phyloP scores from a whole-genome alignment of 805 yeast genomes.

The Millerozyma miso region DNA sequence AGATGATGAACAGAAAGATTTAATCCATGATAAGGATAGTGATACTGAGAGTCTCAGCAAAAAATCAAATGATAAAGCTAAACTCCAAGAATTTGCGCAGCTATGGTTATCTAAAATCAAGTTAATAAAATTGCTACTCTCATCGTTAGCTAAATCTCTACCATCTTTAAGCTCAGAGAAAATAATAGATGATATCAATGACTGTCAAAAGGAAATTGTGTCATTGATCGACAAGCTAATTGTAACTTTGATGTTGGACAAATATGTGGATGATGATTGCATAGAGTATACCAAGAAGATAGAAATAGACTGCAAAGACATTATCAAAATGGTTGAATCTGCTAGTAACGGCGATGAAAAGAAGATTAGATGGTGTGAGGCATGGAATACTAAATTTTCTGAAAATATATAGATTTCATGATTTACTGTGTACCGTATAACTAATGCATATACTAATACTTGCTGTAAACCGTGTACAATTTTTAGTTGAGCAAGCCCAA shows the following conservation, averaged over 20 bases:
- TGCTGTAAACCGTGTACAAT: not conserved
- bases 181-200: conserved; percentile 45
- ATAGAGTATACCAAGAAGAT: conserved; percentile 19
- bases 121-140: conserved; percentile 53
- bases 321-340: conserved; percentile 37
- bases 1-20: conserved; percentile 8
- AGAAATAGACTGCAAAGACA: conserved; percentile 20
- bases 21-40: conserved; percentile 14
- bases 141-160: conserved; percentile 56
- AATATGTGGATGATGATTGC: conserved; percentile 35
- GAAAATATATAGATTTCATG: conserved; percentile 7
- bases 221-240: conserved; percentile 54
- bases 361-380: conserved; percentile 54
- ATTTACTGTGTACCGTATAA: not conserved
- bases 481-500: conserved; percentile 28
- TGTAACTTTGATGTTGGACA: conserved; percentile 50
- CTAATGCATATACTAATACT: not conserved
- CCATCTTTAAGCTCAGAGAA: conserved; percentile 41
- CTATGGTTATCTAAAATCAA: conserved; percentile 52
- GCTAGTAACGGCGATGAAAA: conserved; percentile 48
- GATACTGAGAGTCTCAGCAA: conserved; percentile 7
- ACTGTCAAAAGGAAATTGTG: conserved; percentile 39
- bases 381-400: conserved; percentile 48
- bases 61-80: conserved; percentile 20
- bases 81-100: conserved; percentile 38